These are phyloP conservation scores for Nemania diffusa DNA, from an alignment of 2,329 filamentous ascomycete genomes.

Conservation along the genomic window DNA sequence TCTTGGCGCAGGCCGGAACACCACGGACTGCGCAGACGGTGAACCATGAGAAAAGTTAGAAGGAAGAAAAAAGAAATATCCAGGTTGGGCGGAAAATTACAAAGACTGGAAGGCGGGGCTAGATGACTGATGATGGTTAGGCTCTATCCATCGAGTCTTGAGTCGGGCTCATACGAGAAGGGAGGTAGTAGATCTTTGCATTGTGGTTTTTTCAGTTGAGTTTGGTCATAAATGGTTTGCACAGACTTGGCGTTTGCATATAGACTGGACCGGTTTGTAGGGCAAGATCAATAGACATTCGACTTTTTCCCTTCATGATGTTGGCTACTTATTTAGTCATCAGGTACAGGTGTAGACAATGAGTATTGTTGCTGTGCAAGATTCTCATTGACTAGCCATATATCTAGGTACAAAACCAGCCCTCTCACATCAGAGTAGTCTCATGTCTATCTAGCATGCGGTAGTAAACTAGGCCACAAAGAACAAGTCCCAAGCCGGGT, in stretches of 20 bases:
- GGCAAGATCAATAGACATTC: neutral
- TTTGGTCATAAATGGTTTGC: neutral
- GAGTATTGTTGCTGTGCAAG: neutral
- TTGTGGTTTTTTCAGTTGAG: neutral
- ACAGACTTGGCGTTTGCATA: conserved; percentile 18
- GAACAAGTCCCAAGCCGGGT: neutral
- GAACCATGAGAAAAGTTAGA: no score
- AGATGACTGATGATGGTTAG: neutral
- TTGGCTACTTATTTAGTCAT: neutral
- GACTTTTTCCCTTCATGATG: neutral
- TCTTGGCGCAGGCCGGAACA: no score
- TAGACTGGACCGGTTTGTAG: conserved; percentile 7
- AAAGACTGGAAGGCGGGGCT: no score
- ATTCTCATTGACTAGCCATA: neutral
- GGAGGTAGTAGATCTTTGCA: neutral
- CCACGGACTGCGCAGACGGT: no score
- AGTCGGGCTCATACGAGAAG: neutral
- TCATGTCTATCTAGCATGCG: neutral
- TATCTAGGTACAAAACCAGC: neutral
- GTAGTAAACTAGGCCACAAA: neutral
- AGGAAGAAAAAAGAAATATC: no score
- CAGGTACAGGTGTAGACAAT: neutral
- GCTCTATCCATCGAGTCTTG: neutral
- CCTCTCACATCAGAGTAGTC: neutral
- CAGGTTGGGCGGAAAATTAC: no score